Evolutionary conservation across 768 basidiomycete genomes (phyloP).

Genomic region (Pholiota molesta): DNA sequence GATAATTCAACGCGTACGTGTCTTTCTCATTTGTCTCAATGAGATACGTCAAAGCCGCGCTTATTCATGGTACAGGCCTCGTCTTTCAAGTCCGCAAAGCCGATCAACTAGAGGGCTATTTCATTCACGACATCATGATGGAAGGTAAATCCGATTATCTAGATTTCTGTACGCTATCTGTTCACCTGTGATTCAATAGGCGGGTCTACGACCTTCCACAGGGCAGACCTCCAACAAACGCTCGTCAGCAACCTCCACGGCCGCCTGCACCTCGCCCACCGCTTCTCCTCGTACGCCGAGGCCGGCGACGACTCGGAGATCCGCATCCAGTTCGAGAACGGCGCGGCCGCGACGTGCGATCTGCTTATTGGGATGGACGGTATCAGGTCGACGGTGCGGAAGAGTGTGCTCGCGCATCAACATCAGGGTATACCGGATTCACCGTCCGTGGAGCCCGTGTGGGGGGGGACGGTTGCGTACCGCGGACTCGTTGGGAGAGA

Average conservation of each 20-base stretch:
- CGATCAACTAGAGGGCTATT: constrained; percentile 34
- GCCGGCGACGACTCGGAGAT: constrained; percentile 24
- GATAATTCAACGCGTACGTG: constrained; percentile 20
- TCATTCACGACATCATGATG: constrained; percentile 26
- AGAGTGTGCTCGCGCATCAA: constrained; percentile 13
- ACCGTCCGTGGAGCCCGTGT: constrained; percentile 33
- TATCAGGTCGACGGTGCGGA: constrained; percentile 36
- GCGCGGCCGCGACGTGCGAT: constrained; percentile 36
- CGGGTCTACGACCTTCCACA: constrained; percentile 33
- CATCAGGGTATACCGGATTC: constrained; percentile 11
- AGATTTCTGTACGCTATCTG: too few species aligned
- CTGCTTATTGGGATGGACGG: constrained; percentile 48
- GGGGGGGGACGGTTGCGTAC: constrained; percentile 40
- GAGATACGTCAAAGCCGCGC: too few species aligned
- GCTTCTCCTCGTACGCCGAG: constrained; percentile 33
- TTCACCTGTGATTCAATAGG: constrained; percentile 19
- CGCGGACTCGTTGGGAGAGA: constrained; percentile 34
- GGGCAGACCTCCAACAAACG: constrained; percentile 38
- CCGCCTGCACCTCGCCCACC: constrained; percentile 36
- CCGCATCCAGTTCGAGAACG: constrained; percentile 38
- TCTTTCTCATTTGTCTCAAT: too few species aligned
- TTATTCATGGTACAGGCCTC: constrained; percentile 1
- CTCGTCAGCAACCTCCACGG: constrained; percentile 33
- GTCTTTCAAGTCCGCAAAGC: constrained; percentile 33
- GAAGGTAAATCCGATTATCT: constrained; percentile 3